Base-by-base conservation (phyloP, 1,139 yeast species). In the Magnusiomyces paraingens region DNA sequence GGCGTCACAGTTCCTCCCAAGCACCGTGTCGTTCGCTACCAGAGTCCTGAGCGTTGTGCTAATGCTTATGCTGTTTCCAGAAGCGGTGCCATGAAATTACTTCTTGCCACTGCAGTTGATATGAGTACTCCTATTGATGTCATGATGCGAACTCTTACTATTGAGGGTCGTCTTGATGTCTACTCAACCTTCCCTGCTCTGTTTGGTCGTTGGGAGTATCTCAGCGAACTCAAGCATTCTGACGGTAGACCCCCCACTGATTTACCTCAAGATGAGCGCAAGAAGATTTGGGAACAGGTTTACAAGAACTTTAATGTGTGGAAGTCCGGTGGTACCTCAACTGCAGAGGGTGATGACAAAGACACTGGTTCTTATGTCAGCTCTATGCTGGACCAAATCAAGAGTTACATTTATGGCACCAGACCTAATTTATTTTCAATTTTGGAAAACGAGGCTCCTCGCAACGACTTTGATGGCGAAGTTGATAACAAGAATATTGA, bases 11-110 rank as follows among this genome's bases (percentile, higher is more conserved):
- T 26, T 26, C 32, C 32, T 8, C 15, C 18, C 5, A 38, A 22
- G 32, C n/a, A n/a, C 14, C 45, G 52, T n/a, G 29, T 50, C 20
- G n/a, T 39, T 12, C n/a, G 52, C 11, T 17, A 42, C 15, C 39
- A 20, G 21, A 41, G n/a, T 18, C 51, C 35, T 4, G 38, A 29
- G 4, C 15, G 22, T 21, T 50, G 52, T 15, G 17, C 52, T 10
- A 50, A 49, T 6, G 52, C 45, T 11, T 50, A 50, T 26, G 49
- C 49, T 11, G 26, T 50, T 17, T 14, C 51, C n/a, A 49, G 49
- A 22, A 12, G 15, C 11, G 52, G 52, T 8, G 52, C 52, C 20
- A 10, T 21, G 15, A 46, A 47, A 26, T 20, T 50, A 22, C 38
- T 50, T 29, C 36, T 50, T 6, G 18, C 29, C 15, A 43, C 51